phyloP scores from a whole-genome alignment of 139 green algal genomes.

The Chlamydomonas sphaeroides region DNA sequence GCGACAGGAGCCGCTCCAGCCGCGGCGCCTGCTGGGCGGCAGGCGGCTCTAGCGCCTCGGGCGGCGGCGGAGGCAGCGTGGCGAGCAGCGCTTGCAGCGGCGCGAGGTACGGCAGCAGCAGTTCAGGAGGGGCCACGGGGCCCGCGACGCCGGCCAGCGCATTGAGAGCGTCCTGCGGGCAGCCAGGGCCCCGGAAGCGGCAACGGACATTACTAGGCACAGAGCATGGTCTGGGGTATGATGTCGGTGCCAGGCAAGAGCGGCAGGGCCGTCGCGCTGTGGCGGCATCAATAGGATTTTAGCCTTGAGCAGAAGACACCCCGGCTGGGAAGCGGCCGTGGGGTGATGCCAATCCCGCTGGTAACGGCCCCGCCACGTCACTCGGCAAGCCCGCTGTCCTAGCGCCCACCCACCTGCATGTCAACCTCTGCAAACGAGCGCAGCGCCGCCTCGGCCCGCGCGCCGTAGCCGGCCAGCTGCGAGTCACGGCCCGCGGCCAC shows the following conservation, averaged over 20 bases:
- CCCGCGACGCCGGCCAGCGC: constrained; percentile 3
- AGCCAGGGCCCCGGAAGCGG: too few relatives aligned
- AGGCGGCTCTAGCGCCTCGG: neutral
- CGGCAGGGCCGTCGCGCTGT: too few relatives aligned
- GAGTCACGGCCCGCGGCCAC: neutral
- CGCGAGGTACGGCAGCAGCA: neutral
- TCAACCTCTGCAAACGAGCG: constrained; percentile 10
- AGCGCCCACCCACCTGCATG: constrained; percentile 29
- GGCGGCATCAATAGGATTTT: too few relatives aligned
- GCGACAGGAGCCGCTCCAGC: neutral
- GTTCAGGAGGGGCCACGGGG: constrained; percentile 11
- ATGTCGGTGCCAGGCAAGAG: too few relatives aligned
- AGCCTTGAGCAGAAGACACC: too few relatives aligned
- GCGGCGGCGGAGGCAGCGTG: neutral
- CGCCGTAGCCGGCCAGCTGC: constrained; percentile 4
- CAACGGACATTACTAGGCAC: too few relatives aligned
- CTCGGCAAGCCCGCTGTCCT: too few relatives aligned
- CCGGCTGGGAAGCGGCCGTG: too few relatives aligned
- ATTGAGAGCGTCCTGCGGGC: neutral
- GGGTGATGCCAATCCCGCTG: too few relatives aligned
- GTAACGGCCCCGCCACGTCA: too few relatives aligned
- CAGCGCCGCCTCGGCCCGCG: neutral
- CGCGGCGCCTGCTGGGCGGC: neutral
- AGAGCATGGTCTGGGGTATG: too few relatives aligned
- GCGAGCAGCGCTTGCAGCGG: neutral